Conservation (phyloP, 2,329 filamentous ascomycete species). For the Cladosporium austrohemisphaericum region DNA sequence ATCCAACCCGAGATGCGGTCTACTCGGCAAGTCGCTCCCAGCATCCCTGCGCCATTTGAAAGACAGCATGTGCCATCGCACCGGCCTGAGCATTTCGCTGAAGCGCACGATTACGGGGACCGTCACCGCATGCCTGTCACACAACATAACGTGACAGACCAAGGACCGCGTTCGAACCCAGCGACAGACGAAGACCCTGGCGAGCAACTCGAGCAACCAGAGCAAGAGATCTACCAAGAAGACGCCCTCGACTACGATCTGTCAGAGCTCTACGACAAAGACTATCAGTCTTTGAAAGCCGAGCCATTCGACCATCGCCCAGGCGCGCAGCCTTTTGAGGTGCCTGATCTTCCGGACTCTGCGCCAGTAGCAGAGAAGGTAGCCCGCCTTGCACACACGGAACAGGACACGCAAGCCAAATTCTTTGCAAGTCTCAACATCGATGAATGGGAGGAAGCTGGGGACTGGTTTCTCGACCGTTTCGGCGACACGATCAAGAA, state of each 20-base stretch:
- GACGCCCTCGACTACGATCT: conserved; percentile 28
- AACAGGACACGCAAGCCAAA: conserved; percentile 37
- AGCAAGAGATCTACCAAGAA: background rate
- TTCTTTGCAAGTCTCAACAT: conserved; percentile 53
- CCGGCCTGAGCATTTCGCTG: background rate
- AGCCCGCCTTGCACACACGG: conserved; percentile 5
- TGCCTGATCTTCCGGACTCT: conserved; percentile 11
- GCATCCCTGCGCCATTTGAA: no score
- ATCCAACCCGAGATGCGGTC: background rate
- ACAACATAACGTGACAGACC: background rate
- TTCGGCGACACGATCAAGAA: conserved; percentile 50
- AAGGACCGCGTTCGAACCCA: background rate
- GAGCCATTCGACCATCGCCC: conserved; percentile 30
- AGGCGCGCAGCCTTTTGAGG: conserved; percentile 16
- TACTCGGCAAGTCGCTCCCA: background rate
- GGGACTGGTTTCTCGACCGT: conserved; percentile 56
- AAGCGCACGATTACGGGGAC: background rate
- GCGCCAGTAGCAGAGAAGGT: conserved; percentile 25
- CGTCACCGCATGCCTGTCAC: background rate
- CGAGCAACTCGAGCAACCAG: background rate
- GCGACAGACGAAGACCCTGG: background rate
- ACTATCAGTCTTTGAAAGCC: conserved; percentile 26
- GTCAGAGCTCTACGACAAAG: conserved; percentile 25
- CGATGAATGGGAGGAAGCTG: conserved; percentile 59
- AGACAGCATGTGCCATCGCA: no score